Percentiles rank a stretch among this genome's conserved stretches.
phyloP scores from a whole-genome alignment of 208 protist species.

The Acanthamoeba royreba region DNA sequence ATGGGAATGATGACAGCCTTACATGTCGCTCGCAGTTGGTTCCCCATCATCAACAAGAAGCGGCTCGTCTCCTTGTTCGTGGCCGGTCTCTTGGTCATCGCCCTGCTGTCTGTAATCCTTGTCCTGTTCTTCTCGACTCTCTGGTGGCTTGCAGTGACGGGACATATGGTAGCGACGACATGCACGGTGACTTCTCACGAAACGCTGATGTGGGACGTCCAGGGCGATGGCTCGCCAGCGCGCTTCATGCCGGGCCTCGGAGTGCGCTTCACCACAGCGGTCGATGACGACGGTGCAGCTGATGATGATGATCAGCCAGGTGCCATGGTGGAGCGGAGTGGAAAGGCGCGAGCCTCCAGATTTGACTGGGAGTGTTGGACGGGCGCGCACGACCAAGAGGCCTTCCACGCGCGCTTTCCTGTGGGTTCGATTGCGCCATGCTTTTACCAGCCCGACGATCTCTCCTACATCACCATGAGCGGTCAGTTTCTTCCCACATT shows the following conservation, averaged over 20 bases:
- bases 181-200: background rate
- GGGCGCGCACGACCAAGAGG: background rate
- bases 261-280: background rate
- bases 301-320: too few species aligned
- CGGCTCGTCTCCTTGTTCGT: too few species aligned
- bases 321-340: background rate
- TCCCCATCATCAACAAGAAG: too few species aligned
- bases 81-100: too few species aligned
- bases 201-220: background rate
- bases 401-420: background rate
- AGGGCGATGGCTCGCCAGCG: background rate
- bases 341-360: background rate
- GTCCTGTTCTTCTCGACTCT: too few species aligned
- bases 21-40: too few species aligned
- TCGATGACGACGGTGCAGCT: background rate
- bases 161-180: background rate
- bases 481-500: background rate
- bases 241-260: background rate
- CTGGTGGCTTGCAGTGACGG: too few species aligned
- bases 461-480: background rate
- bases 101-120: too few species aligned
- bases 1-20: too few species aligned
- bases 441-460: background rate
- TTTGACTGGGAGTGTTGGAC: background rate
- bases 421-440: background rate